These are phyloP conservation scores for Smittium culicis DNA, from an alignment of 371 early-diverging fungal species.

Conservation along the genomic window DNA sequence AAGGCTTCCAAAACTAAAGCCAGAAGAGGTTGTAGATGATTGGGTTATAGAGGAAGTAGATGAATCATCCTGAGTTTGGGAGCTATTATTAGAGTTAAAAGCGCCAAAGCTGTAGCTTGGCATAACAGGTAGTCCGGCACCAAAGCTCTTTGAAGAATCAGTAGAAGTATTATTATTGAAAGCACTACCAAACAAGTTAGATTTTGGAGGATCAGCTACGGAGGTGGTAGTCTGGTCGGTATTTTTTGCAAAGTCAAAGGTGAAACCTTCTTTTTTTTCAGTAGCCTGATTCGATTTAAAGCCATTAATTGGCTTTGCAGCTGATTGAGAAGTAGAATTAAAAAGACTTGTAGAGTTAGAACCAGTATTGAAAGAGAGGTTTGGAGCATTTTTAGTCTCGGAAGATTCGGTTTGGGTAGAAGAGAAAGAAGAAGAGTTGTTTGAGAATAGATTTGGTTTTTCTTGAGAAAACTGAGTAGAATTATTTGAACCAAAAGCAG, in stretches of 20 bases:
- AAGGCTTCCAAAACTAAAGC: neutral
- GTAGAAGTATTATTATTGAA: neutral
- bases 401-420: neutral
- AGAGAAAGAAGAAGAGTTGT: neutral
- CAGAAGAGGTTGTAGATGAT: neutral
- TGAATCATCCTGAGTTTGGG: too few relatives aligned
- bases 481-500: neutral
- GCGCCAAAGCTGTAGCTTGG: neutral
- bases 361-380: too few relatives aligned
- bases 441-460: neutral
- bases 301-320: too few relatives aligned
- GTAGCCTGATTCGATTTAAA: too few relatives aligned
- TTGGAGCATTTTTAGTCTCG: neutral
- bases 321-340: too few relatives aligned
- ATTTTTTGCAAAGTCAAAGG: too few relatives aligned
- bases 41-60: neutral
- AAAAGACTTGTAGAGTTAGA: too few relatives aligned
- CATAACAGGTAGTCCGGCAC: neutral
- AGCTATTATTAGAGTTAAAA: neutral
- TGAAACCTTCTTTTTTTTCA: too few relatives aligned
- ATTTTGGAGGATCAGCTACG: too few relatives aligned
- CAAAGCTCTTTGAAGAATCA: neutral
- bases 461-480: neutral
- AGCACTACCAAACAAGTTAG: too few relatives aligned
- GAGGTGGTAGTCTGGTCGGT: too few relatives aligned